phyloP scores from a whole-genome alignment of 2,329 filamentous ascomycete species.

The Fusarium sp. region DNA sequence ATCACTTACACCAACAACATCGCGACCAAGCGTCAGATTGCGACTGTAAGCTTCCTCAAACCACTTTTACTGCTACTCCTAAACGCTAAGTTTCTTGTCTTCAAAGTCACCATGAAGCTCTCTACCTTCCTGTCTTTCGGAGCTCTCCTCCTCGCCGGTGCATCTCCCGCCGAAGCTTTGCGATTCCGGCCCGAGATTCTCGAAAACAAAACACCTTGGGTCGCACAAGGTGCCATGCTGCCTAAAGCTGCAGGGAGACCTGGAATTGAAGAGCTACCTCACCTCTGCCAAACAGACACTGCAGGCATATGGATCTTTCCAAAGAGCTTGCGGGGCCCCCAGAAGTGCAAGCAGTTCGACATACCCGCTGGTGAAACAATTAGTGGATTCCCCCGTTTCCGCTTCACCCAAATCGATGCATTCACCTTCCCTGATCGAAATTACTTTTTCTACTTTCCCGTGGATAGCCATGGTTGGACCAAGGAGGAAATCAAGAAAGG shows the following conservation, averaged over 20 bases:
- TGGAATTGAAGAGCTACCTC: neutral
- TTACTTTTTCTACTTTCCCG: no score
- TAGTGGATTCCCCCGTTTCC: neutral
- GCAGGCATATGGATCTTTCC: no score
- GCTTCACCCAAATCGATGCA: neutral
- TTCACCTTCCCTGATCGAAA: neutral
- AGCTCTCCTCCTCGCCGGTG: neutral
- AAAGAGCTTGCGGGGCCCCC: no score
- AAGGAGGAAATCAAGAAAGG: no score
- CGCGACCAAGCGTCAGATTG: no score
- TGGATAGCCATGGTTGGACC: no score
- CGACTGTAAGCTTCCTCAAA: neutral
- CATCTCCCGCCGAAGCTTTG: neutral
- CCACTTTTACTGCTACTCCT: neutral
- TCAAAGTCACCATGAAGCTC: neutral
- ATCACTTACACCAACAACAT: neutral
- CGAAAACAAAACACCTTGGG: conserved; percentile 14
- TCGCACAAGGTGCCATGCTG: neutral
- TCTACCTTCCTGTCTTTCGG: neutral
- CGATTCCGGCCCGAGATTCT: neutral
- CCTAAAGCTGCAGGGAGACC: neutral
- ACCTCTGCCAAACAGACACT: neutral
- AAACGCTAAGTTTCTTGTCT: neutral
- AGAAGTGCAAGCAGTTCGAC: neutral
- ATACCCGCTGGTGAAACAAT: neutral